phyloP scores from a whole-genome alignment of 2,329 filamentous ascomycete genomes.

The Xylariaceae sp. region DNA sequence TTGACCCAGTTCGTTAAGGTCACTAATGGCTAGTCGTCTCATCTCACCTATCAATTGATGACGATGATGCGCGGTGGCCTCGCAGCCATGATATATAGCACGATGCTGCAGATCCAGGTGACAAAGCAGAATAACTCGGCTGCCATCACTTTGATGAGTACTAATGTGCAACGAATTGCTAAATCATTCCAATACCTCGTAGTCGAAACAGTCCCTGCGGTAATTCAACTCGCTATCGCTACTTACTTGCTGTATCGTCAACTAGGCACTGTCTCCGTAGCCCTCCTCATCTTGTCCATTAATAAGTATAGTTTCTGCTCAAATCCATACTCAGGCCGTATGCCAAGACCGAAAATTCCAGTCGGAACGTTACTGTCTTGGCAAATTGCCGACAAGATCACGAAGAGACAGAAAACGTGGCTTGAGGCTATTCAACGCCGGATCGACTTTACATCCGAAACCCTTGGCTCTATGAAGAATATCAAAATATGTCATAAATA shows the following conservation, averaged over 20 bases:
- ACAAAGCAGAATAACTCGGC: conserved; percentile 11
- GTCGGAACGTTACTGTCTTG: conserved; percentile 15
- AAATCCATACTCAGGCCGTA: not conserved
- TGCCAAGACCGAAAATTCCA: not conserved
- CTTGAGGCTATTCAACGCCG: conserved; percentile 16
- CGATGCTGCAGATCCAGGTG: conserved; percentile 11
- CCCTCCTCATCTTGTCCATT: conserved; percentile 14
- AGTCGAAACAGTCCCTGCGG: conserved; percentile 8
- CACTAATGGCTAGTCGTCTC: conserved; percentile 18
- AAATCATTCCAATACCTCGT: conserved; percentile 19
- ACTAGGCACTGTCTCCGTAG: conserved; percentile 12
- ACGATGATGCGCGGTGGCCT: conserved; percentile 21
- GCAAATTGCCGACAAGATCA: conserved; percentile 15
- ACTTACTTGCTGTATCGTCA: conserved; percentile 25
- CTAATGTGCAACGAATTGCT: conserved; percentile 22
- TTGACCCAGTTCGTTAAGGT: not conserved
- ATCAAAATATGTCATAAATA: too few species aligned
- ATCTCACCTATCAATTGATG: conserved; percentile 22
- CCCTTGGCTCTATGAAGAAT: conserved; percentile 21
- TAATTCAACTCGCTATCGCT: conserved; percentile 23
- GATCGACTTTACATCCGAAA: conserved; percentile 19
- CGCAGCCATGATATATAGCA: conserved; percentile 12
- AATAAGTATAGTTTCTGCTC: not conserved
- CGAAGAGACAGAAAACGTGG: conserved; percentile 19
- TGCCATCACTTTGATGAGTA: conserved; percentile 22